These are phyloP conservation scores for Metschnikowia sp. DNA, from an alignment of 805 yeast species.

Conservation along the genomic window DNA sequence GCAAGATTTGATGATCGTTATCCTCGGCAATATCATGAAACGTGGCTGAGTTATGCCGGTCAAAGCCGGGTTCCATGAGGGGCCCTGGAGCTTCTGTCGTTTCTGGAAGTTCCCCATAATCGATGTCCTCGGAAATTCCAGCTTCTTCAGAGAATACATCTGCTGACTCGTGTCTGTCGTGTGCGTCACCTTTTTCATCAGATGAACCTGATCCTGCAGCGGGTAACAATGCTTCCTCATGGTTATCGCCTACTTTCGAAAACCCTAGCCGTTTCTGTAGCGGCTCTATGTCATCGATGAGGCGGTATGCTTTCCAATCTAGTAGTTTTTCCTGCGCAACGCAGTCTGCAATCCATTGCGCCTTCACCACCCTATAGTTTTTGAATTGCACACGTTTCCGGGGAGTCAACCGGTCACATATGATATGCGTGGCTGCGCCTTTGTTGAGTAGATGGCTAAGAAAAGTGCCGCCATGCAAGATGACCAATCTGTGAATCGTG, in stretches of 20 bases:
- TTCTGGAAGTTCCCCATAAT: background rate
- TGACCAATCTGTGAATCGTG: conserved; percentile 66
- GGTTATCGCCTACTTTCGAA: background rate
- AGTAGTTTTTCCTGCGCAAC: conserved; percentile 45
- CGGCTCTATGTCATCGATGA: conserved; percentile 48
- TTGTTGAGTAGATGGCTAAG: conserved; percentile 67
- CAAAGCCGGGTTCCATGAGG: no score
- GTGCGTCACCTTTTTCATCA: background rate
- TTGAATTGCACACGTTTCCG: conserved; percentile 63
- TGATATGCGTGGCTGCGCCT: conserved; percentile 75
- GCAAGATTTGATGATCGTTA: no score
- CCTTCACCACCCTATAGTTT: conserved; percentile 72
- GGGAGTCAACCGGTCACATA: conserved; percentile 78
- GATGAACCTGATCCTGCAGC: background rate
- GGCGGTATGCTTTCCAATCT: conserved; percentile 68
- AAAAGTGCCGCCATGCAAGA: conserved; percentile 77
- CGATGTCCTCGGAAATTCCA: background rate
- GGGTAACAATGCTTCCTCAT: background rate
- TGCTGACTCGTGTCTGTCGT: no score
- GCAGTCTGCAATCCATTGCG: conserved; percentile 77
- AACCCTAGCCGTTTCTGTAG: conserved; percentile 47
- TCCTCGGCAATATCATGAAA: no score
- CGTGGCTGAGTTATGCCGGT: no score
- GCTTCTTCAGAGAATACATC: background rate
- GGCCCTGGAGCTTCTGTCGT: no score